phyloP scores from a whole-genome alignment of 352 stramenopile genomes.

The Pythium guiyangense region DNA sequence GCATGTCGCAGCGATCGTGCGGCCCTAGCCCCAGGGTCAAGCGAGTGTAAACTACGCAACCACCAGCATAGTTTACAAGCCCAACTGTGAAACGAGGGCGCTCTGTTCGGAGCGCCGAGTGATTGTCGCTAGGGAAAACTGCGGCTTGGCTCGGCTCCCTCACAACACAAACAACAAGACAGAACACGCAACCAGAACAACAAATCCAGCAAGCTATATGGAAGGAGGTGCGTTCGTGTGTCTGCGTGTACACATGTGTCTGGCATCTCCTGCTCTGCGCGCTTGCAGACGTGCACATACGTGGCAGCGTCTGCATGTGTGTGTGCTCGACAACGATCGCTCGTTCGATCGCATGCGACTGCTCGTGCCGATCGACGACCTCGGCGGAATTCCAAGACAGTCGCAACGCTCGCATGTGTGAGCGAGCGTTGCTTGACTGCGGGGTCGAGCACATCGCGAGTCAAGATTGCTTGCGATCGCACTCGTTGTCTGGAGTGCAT shows the following conservation, averaged over 20 bases:
- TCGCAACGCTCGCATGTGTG: too few species aligned
- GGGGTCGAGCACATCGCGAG: too few species aligned
- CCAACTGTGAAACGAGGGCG: background rate
- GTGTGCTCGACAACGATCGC: too few species aligned
- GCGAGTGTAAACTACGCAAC: constrained; percentile 6
- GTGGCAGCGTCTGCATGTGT: too few species aligned
- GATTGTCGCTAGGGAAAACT: constrained; percentile 1
- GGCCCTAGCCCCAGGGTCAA: background rate
- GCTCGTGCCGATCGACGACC: too few species aligned
- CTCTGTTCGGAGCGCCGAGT: constrained; percentile 9
- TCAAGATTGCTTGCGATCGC: too few species aligned
- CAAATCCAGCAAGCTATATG: constrained; percentile 27
- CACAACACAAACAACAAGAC: constrained; percentile 5
- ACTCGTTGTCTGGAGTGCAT: too few species aligned
- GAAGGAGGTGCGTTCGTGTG: constrained; percentile 29
- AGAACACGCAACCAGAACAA: constrained; percentile 26
- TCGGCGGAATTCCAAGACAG: too few species aligned
- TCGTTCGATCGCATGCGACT: too few species aligned
- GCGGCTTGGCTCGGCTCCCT: background rate
- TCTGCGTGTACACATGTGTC: background rate
- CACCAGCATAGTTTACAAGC: constrained; percentile 5
- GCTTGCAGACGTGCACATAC: too few species aligned
- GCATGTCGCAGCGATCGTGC: constrained; percentile 5
- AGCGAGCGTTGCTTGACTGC: too few species aligned
- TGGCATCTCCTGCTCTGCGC: too few species aligned